Conservation (phyloP, 78 protist species). For the Dictyostelium discoideum region DNA sequence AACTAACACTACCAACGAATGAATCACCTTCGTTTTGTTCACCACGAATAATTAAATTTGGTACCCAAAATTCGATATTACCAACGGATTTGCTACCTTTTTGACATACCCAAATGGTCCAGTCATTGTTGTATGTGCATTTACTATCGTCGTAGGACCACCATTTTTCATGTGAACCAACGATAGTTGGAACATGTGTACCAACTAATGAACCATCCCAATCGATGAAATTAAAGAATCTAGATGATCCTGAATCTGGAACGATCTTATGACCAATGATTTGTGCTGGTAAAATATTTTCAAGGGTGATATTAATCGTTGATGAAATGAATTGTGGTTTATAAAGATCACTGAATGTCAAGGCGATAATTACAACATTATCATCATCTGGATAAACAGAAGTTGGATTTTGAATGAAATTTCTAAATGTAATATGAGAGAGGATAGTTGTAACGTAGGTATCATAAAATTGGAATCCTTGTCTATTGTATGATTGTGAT, state of each 20-base stretch:
- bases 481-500: background rate
- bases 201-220: slow-evolving; percentile 50
- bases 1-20: slow-evolving; percentile 13
- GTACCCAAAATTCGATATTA: background rate
- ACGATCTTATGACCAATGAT: slow-evolving; percentile 47
- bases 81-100: slow-evolving; percentile 7
- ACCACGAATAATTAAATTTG: background rate
- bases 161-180: slow-evolving; percentile 57
- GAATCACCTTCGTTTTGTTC: background rate
- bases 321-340: slow-evolving; percentile 80
- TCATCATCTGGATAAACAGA: slow-evolving; percentile 19
- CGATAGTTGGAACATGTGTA: background rate
- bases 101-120: slow-evolving; percentile 20
- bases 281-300: background rate
- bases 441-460: slow-evolving; percentile 64
- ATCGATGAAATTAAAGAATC: slow-evolving; percentile 70
- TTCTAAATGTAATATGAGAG: slow-evolving; percentile 45
- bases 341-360: slow-evolving; percentile 75
- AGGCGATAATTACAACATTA: slow-evolving; percentile 44
- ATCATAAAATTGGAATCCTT: slow-evolving; percentile 90
- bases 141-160: slow-evolving; percentile 41
- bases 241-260: slow-evolving; percentile 20
- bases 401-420: background rate
- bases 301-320: background rate
- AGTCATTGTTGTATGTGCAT: slow-evolving; percentile 27